These are phyloP conservation scores for Vanrija sp. DNA, from an alignment of 1,284 basidiomycete genomes.

Conservation along the genomic window DNA sequence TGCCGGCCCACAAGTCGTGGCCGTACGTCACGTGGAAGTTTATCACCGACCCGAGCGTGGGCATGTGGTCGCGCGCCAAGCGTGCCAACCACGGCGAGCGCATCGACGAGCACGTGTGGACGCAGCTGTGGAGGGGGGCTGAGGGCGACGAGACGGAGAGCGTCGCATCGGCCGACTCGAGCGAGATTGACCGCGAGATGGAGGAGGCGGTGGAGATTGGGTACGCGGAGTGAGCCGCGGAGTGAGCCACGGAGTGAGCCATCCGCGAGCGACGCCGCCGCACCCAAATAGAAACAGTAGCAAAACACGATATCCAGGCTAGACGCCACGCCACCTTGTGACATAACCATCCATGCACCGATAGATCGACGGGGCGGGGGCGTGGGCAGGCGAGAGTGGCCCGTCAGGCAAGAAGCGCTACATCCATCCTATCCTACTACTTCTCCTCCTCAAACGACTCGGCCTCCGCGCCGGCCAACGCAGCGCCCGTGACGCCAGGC, in stretches of 20 bases:
- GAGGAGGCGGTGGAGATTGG: slow-evolving; percentile 20
- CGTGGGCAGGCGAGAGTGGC: too few relatives aligned
- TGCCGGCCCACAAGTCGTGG: slow-evolving; percentile 88
- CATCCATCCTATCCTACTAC: too few relatives aligned
- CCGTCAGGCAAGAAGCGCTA: too few relatives aligned
- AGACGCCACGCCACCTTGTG: too few relatives aligned
- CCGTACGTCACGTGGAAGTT: slow-evolving; percentile 91
- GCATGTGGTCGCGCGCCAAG: slow-evolving; percentile 57
- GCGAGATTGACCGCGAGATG: slow-evolving; percentile 19
- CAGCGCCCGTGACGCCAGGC: too few relatives aligned
- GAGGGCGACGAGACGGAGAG: slow-evolving; percentile 9
- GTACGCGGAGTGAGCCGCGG: slow-evolving; percentile 8
- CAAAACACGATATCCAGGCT: too few relatives aligned
- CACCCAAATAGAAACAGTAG: too few relatives aligned
- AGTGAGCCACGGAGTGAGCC: slow-evolving; percentile 2
- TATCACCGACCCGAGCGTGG: slow-evolving; percentile 81
- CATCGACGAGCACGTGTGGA: slow-evolving; percentile 41
- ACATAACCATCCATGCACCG: too few relatives aligned
- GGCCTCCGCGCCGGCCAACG: too few relatives aligned
- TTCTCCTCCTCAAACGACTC: too few relatives aligned
- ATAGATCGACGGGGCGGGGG: too few relatives aligned
- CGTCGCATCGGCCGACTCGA: neutral
- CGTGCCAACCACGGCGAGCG: slow-evolving; percentile 39
- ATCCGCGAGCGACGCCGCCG: too few relatives aligned
- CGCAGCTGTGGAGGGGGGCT: slow-evolving; percentile 2